A percentile compares a stretch with the other conserved stretches of the same genome.
These are phyloP conservation scores for Polytrichum commune DNA, from an alignment of 225 moss, liverwort and hornwort genomes.

Conservation along the genomic window DNA sequence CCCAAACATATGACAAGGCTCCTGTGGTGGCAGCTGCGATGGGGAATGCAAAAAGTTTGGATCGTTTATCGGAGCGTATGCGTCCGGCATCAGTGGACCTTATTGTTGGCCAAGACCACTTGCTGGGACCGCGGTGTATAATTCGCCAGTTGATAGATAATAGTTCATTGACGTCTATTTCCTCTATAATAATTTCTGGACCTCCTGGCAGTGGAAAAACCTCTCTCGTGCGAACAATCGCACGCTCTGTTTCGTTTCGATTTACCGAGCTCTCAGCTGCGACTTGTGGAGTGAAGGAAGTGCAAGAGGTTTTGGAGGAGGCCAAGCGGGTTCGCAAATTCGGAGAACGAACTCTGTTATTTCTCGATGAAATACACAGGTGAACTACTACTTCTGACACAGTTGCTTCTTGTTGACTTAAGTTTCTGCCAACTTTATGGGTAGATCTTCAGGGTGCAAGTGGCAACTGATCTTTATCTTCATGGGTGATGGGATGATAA, in stretches of 20 bases:
- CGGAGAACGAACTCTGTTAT: constrained; percentile 69
- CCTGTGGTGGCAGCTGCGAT: constrained; percentile 13
- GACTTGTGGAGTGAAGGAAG: constrained; percentile 74
- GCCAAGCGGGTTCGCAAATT: constrained; percentile 55
- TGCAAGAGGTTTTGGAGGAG: constrained; percentile 72
- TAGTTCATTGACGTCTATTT: constrained; percentile 45
- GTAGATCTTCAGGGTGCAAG: too few species aligned
- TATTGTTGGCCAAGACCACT: constrained; percentile 78
- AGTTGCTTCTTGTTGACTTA: too few species aligned
- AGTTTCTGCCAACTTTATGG: too few species aligned
- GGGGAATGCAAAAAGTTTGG: constrained; percentile 34
- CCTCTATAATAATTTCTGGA: constrained; percentile 68
- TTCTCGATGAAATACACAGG: constrained; percentile 90
- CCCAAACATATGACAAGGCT: constrained; percentile 1
- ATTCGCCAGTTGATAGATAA: constrained; percentile 67
- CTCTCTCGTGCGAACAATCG: constrained; percentile 79
- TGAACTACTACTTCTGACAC: constrained; percentile 3
- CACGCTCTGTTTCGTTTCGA: constrained; percentile 50
- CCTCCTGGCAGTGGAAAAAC: constrained; percentile 92
- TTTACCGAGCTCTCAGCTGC: constrained; percentile 78
- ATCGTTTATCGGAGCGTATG: constrained; percentile 80
- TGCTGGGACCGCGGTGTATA: constrained; percentile 66
- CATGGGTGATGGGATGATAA: too few species aligned
- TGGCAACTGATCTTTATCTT: too few species aligned
- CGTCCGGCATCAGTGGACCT: constrained; percentile 64